phyloP scores from a whole-genome alignment of 495 filamentous ascomycete species.

The Hypoxylon cercidicola region DNA sequence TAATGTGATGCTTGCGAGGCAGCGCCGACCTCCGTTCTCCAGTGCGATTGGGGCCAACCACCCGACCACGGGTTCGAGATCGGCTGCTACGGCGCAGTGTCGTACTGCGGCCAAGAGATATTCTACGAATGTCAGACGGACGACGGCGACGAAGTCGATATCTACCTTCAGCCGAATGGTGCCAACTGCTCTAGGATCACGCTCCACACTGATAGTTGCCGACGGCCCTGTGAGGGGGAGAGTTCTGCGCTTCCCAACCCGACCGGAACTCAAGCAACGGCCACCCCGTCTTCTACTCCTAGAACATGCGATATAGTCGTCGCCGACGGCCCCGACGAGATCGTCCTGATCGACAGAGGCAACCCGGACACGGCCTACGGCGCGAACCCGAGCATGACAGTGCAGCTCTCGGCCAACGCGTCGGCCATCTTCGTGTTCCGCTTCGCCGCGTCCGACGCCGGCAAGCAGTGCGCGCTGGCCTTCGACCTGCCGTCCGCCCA shows the following conservation, averaged over 20 bases:
- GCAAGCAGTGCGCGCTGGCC: conserved; percentile 70
- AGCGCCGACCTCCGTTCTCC: conserved; percentile 68
- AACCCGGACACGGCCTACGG: conserved; percentile 53
- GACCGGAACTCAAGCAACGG: neutral
- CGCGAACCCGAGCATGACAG: conserved; percentile 61
- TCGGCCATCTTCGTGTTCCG: conserved; percentile 79
- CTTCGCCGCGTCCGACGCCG: conserved; percentile 62
- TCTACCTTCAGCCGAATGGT: conserved; percentile 60
- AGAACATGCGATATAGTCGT: conserved; percentile 16
- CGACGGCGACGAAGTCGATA: conserved; percentile 60
- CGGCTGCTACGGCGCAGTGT: conserved; percentile 59
- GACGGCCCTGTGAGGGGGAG: conserved; percentile 31
- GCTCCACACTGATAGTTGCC: conserved; percentile 62
- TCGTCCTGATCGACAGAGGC: conserved; percentile 69
- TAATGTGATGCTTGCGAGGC: neutral
- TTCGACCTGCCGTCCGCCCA: conserved; percentile 70
- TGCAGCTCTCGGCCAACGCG: conserved; percentile 64
- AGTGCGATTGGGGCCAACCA: conserved; percentile 68
- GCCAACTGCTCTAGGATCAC: conserved; percentile 56
- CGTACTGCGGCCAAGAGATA: conserved; percentile 52
- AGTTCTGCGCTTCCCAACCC: conserved; percentile 22
- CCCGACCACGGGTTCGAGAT: conserved; percentile 62
- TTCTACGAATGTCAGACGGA: conserved; percentile 68
- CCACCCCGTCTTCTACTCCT: conserved; percentile 9
- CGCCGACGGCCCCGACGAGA: conserved; percentile 44